These are phyloP conservation scores for Chlorencoelia australis DNA, from an alignment of 2,329 filamentous ascomycete genomes.

Conservation along the genomic window DNA sequence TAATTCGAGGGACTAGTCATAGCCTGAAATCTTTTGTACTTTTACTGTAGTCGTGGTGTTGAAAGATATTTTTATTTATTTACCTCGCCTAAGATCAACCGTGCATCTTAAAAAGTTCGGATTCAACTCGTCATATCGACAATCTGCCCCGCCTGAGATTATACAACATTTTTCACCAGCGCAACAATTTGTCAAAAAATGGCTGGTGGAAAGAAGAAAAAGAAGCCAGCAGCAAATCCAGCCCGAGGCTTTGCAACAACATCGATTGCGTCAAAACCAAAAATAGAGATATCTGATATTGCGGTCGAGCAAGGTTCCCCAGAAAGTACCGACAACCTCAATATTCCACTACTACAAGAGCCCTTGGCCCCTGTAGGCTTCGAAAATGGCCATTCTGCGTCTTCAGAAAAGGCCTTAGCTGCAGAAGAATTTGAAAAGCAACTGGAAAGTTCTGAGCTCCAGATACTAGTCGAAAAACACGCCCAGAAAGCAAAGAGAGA, in stretches of 20 bases:
- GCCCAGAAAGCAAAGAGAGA: slow-evolving; percentile 71
- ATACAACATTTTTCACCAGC: neutral
- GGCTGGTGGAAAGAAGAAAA: slow-evolving; percentile 68
- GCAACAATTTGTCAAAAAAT: slow-evolving; percentile 33
- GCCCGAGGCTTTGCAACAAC: slow-evolving; percentile 90
- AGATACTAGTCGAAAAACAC: slow-evolving; percentile 77
- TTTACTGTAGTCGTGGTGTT: no score
- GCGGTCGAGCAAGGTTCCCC: slow-evolving; percentile 6
- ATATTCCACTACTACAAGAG: neutral
- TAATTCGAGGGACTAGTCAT: slow-evolving; percentile 24
- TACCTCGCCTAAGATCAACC: no score
- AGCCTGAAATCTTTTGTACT: no score
- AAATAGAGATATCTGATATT: slow-evolving; percentile 42
- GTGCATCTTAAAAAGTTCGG: no score
- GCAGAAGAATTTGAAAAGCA: slow-evolving; percentile 86
- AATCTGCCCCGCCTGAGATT: no score
- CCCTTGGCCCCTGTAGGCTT: slow-evolving; percentile 4
- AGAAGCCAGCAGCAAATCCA: slow-evolving; percentile 80
- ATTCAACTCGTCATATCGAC: no score
- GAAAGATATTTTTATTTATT: no score
- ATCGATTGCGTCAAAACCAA: slow-evolving; percentile 74
- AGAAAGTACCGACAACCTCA: no score
- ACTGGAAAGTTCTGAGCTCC: slow-evolving; percentile 82
- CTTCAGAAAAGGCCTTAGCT: slow-evolving; percentile 42
- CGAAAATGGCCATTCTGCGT: slow-evolving; percentile 1